Evolutionary conservation across 1,139 yeast genomes (phyloP).

Genomic region (Nadsonia starkeyi-henricii): DNA sequence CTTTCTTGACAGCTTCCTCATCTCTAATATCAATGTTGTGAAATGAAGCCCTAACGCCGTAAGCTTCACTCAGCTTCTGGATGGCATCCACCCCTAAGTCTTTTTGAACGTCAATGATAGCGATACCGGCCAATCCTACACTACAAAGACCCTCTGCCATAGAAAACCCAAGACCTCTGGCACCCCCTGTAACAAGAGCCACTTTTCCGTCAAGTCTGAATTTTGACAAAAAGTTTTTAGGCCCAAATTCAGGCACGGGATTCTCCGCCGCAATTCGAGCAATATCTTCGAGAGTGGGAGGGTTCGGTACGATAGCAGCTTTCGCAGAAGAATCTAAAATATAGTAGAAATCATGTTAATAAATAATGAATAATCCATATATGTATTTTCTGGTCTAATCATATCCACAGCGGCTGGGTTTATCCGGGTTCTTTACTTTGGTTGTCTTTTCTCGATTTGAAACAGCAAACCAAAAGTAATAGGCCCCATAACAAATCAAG

Average conservation of each 20-base stretch:
- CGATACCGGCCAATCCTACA: constrained; percentile 58
- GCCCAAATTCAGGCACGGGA: constrained; percentile 23
- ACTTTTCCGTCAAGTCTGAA: constrained; percentile 56
- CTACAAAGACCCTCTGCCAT: constrained; percentile 55
- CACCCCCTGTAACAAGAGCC: constrained; percentile 57
- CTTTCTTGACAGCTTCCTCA: constrained; percentile 37
- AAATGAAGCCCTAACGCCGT: constrained; percentile 48
- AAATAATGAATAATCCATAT: no score
- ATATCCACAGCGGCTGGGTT: no score
- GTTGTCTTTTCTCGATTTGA: no score
- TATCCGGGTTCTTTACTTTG: no score
- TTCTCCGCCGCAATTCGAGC: constrained; percentile 24
- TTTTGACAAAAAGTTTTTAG: constrained; percentile 26
- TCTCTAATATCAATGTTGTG: constrained; percentile 53
- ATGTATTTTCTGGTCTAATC: no score
- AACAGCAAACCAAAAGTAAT: no score
- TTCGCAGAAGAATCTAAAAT: constrained; percentile 16
- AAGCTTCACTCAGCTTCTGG: constrained; percentile 35
- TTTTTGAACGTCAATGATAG: constrained; percentile 29
- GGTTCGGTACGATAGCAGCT: constrained; percentile 28
- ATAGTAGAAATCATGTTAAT: background rate
- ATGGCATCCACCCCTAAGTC: constrained; percentile 39
- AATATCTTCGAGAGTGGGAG: constrained; percentile 26
- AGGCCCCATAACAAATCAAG: no score
- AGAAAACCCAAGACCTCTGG: constrained; percentile 53